Conservation (phyloP, 441 rosid species). For the Biscutella laevigata region DNA sequence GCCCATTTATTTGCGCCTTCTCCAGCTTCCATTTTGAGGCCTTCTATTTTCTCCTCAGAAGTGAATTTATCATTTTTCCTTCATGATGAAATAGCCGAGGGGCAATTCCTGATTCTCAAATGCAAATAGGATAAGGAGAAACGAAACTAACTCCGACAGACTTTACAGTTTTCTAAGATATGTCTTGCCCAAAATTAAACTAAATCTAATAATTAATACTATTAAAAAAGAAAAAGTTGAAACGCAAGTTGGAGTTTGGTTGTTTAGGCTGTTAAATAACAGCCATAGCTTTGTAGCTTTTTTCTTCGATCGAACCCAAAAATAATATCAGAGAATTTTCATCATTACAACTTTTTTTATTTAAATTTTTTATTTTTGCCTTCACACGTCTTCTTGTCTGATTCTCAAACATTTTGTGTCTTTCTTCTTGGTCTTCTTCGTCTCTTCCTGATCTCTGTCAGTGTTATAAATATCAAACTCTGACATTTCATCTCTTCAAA, state of each 20-base stretch:
- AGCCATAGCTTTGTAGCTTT: constrained; percentile 26
- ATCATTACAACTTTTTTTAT: constrained; percentile 16
- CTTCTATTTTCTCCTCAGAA: too few species aligned
- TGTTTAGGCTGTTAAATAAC: constrained; percentile 28
- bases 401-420: constrained; percentile 4
- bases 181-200: constrained; percentile 23
- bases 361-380: not conserved
- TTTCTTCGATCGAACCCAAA: constrained; percentile 9
- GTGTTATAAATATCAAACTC: constrained; percentile 27
- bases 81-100: too few species aligned
- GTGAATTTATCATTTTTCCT: too few species aligned
- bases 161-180: constrained; percentile 7
- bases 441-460: constrained; percentile 10
- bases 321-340: constrained; percentile 25
- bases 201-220: not conserved
- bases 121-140: too few species aligned
- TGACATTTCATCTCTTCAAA: constrained; percentile 17
- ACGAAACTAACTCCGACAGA: constrained; percentile 11
- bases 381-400: constrained; percentile 32
- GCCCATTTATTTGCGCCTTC: too few species aligned
- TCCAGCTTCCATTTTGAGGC: too few species aligned
- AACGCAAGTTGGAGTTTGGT: constrained; percentile 28
- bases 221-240: not conserved
- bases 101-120: too few species aligned
- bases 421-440: constrained; percentile 18